Conservation (phyloP, 257 asterid species). For the Parsonsia alboflavescens region DNA sequence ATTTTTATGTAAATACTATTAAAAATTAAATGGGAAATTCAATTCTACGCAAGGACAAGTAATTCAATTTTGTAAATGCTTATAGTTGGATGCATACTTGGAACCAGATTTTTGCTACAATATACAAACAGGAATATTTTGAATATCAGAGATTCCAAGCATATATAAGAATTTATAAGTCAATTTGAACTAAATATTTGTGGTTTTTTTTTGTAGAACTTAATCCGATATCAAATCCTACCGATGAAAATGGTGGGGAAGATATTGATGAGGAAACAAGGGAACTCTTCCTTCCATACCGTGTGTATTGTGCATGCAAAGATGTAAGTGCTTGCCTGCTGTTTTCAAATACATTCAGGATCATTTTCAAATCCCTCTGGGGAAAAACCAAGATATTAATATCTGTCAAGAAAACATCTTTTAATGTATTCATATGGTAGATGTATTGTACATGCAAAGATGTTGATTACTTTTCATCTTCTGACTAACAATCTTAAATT, state of each 20-base stretch:
- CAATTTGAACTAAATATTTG: neutral
- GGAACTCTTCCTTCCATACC: conserved; percentile 73
- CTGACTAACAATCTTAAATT: neutral
- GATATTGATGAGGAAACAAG: conserved; percentile 39
- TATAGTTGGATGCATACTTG: no score
- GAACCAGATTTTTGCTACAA: no score
- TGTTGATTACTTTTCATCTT: neutral
- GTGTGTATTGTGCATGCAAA: conserved; percentile 70
- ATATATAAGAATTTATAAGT: no score
- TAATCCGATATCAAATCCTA: conserved; percentile 28
- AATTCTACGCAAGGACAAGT: no score
- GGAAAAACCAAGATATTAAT: neutral
- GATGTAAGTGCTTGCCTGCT: conserved; percentile 34
- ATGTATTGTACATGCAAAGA: neutral
- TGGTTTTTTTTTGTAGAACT: conserved; percentile 38
- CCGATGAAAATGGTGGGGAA: conserved; percentile 25
- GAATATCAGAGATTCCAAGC: neutral
- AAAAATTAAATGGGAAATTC: no score
- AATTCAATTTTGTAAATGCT: no score
- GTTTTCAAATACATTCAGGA: neutral
- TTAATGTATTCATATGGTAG: neutral
- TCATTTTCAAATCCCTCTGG: neutral
- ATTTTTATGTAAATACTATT: no score
- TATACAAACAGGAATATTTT: neutral
- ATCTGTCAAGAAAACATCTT: neutral